Percentiles rank a stretch among this genome's conserved stretches.
These are phyloP conservation scores for Tritrichomonas musculus DNA, from an alignment of 208 protist species.

Conservation along the genomic window DNA sequence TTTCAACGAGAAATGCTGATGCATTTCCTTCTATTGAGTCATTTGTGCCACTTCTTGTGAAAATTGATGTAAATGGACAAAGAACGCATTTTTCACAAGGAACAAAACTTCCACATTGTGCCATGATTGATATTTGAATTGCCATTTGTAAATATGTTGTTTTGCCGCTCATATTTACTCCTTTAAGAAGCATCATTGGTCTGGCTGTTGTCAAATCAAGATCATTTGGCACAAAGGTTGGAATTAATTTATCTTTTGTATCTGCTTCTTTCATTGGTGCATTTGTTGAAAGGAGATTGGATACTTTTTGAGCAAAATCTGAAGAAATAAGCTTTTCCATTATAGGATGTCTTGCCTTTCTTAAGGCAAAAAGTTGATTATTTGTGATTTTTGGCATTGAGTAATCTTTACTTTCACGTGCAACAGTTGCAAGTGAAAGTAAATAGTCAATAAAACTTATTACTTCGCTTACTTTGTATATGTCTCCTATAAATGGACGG, in stretches of 20 bases:
- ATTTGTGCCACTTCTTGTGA: background rate
- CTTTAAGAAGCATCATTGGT: background rate
- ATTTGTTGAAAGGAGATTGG: background rate
- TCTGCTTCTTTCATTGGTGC: background rate
- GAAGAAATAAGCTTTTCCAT: background rate
- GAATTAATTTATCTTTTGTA: background rate
- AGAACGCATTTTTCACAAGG: background rate
- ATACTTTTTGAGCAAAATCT: background rate
- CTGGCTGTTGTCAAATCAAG: background rate
- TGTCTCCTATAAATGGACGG: background rate
- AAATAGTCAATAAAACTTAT: slow-evolving; percentile 4
- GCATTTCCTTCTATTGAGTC: background rate
- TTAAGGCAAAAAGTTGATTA: background rate
- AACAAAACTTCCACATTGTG: background rate
- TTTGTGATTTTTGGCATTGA: background rate
- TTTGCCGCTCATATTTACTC: background rate
- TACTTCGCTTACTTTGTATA: background rate
- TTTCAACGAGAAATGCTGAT: background rate
- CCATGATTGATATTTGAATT: background rate
- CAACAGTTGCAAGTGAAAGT: background rate
- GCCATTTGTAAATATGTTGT: background rate
- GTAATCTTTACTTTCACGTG: background rate
- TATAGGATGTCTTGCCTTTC: slow-evolving; percentile 9
- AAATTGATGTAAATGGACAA: background rate
- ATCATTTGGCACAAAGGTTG: background rate